Evolutionary conservation across 345 rosid species (phyloP).

Genomic region (Bruguiera sexangula): DNA sequence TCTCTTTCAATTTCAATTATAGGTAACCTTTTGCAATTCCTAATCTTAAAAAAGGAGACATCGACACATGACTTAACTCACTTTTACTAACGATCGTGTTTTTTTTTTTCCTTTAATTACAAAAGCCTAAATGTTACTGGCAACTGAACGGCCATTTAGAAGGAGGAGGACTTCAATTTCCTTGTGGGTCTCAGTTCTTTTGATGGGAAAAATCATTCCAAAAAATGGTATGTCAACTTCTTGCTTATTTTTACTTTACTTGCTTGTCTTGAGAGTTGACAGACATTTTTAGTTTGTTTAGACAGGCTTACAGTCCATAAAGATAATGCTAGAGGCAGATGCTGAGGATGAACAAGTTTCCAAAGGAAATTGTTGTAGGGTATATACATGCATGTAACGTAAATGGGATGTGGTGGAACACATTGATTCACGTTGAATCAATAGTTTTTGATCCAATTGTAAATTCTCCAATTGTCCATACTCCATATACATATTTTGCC

Average conservation of each 20-base stretch:
- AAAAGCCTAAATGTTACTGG: too few relatives aligned
- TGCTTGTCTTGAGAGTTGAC: neutral
- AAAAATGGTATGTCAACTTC: neutral
- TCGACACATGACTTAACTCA: too few relatives aligned
- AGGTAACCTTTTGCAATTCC: too few relatives aligned
- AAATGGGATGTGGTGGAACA: neutral
- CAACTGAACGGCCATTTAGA: conserved; percentile 27
- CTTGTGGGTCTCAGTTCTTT: conserved; percentile 29
- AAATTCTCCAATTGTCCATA: too few relatives aligned
- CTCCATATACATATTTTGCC: too few relatives aligned
- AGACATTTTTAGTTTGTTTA: neutral
- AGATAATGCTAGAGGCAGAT: neutral
- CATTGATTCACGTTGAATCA: too few relatives aligned
- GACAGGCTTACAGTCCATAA: neutral
- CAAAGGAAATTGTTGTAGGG: neutral
- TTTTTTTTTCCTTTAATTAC: too few relatives aligned
- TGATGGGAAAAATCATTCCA: conserved; percentile 20
- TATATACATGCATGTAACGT: neutral
- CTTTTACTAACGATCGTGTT: too few relatives aligned
- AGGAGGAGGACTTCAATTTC: conserved; percentile 46
- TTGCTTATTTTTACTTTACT: neutral
- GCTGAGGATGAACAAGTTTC: neutral
- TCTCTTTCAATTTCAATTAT: too few relatives aligned
- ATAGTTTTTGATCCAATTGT: too few relatives aligned
- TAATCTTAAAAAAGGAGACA: too few relatives aligned